Base-by-base conservation (phyloP, 225 moss, liverwort and hornwort genomes). In the Polytrichum formosum region DNA sequence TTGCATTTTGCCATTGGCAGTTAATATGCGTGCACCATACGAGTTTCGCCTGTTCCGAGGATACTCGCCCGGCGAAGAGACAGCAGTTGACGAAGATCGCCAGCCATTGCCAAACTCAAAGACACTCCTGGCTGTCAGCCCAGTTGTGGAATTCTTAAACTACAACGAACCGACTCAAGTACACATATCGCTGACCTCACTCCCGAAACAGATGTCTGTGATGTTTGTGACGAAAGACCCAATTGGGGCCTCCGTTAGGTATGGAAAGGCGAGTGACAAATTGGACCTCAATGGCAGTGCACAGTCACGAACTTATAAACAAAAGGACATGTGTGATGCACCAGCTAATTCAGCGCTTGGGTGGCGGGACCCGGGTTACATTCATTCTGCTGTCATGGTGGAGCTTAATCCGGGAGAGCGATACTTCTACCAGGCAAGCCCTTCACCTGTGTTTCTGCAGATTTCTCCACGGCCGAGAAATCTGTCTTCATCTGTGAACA, bases 101-200 rank as follows among this genome's bases (percentile, higher is more conserved):
- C n/a, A 69, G 73, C 83, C 86, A 20, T 30, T 87, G 6, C 96
- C 96, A 9, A 87, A 54, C 73, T 77, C 79, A 18, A 69, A 70
- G 70, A 66, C 59, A 13, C 75, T 80, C 0, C 74, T 96, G 72
- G 84, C 85, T 4, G 81, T 72, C 10, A 93, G 85, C 65, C 27
- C 46, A 18, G 70, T 61, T 7, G 82, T 96, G 17, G 70, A 63
- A 6, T 96, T 96, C 53, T 62, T 63, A 9, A 91, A 88, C 70
- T 96, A 84, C 75, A 93, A 96, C 61, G 96, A 96, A 54, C 88
- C 91, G 22, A 93, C 93, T 23, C 96, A 96, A 79, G 83, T 93
- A 70, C 96, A 90, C 64, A 84, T 96, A 22, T 90, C 96, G 4
- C 79, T 91, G 64, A 96, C 93, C 55, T 84, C 90, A 5, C 63